phyloP scores from a whole-genome alignment of 2,329 filamentous ascomycete species.

The Stagonosporopsis cucurbitacearum region DNA sequence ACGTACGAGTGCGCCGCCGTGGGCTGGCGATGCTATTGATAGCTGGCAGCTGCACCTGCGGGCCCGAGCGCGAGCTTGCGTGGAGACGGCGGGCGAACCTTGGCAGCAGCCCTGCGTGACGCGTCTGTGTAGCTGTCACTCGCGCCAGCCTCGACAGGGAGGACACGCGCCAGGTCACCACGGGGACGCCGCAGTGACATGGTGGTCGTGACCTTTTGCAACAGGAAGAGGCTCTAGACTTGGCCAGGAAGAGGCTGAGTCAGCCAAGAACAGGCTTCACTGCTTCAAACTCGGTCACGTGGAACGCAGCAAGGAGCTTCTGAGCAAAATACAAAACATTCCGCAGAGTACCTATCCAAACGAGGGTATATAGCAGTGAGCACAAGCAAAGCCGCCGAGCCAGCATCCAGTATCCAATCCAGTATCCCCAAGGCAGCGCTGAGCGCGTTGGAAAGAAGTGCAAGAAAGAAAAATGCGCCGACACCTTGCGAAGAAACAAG shows the following conservation, averaged over 20 bases:
- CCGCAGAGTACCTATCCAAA: constrained; percentile 1
- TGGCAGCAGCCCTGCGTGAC: constrained; percentile 14
- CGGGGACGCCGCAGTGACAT: not conserved
- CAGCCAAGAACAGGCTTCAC: too few species aligned
- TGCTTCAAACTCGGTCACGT: too few species aligned
- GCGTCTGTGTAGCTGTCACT: too few species aligned
- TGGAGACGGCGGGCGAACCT: constrained; percentile 1
- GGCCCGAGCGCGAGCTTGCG: constrained; percentile 3
- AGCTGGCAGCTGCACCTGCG: constrained; percentile 12
- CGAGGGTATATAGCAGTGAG: constrained; percentile 17
- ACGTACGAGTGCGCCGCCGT: not conserved
- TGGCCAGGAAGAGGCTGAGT: too few species aligned
- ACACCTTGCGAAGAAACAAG: not conserved
- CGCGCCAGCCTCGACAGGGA: not conserved
- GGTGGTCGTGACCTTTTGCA: not conserved
- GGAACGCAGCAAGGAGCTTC: not conserved
- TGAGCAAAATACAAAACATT: not conserved
- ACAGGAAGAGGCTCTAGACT: too few species aligned
- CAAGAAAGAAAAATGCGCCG: not conserved
- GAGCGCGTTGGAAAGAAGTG: not conserved
- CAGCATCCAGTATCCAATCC: not conserved
- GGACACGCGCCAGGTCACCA: not conserved
- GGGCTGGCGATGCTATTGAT: constrained; percentile 22
- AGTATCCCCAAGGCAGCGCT: not conserved
- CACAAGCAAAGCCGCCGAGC: constrained; percentile 2